phyloP scores from a whole-genome alignment of 768 basidiomycete genomes.

The Boletus rex-veris region DNA sequence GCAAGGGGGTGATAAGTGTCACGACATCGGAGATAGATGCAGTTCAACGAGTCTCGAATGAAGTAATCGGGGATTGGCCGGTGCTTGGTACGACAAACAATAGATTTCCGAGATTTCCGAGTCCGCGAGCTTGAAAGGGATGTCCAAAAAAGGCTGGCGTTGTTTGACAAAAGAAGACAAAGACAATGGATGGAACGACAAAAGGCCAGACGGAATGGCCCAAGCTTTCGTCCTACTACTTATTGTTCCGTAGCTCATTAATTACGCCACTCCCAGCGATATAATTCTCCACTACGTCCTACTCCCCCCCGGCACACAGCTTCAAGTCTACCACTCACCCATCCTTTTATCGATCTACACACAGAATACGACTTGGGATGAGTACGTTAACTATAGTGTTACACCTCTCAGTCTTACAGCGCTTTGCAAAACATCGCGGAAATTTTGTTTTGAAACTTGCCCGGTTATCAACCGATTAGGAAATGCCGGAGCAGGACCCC shows the following conservation, averaged over 20 bases:
- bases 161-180: slow-evolving; percentile 24
- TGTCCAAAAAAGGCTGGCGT: slow-evolving; percentile 16
- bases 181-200: slow-evolving; percentile 26
- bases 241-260: slow-evolving; percentile 6
- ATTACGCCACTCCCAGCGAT: slow-evolving; percentile 7
- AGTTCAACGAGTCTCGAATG: too few species aligned
- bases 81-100: slow-evolving; percentile 8
- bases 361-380: slow-evolving; percentile 20
- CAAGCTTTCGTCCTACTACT: slow-evolving; percentile 9
- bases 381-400: slow-evolving; percentile 16
- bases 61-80: too few species aligned
- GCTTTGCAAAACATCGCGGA: too few species aligned
- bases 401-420: neutral
- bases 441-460: too few species aligned
- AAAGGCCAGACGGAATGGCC: slow-evolving; percentile 17
- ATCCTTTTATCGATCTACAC: neutral
- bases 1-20: too few species aligned
- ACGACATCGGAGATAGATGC: too few species aligned
- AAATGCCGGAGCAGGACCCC: too few species aligned
- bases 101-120: neutral
- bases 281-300: slow-evolving; percentile 12
- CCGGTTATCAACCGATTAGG: too few species aligned
- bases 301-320: neutral
- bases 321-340: slow-evolving; percentile 1
- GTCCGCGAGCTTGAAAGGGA: slow-evolving; percentile 21